Evolutionary conservation across 2,329 filamentous ascomycete species (phyloP).

Genomic region (Scytalidium lignicola): DNA sequence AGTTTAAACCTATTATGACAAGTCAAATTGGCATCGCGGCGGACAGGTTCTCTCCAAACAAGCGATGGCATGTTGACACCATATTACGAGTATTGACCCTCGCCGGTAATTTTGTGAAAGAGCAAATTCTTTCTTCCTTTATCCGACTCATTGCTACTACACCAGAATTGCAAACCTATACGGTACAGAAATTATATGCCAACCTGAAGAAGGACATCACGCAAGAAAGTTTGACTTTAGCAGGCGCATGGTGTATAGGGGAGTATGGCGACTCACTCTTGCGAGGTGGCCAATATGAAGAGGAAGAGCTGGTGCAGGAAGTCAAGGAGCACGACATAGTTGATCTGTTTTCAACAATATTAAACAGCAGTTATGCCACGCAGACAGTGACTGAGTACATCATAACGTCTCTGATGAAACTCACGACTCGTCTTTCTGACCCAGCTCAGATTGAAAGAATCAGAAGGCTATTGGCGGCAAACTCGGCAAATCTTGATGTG

Average conservation of each 20-base stretch:
- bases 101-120: slow-evolving; percentile 94
- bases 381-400: slow-evolving; percentile 95
- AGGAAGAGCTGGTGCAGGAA: slow-evolving; percentile 76
- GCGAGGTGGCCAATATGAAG: slow-evolving; percentile 84
- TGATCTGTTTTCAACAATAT: slow-evolving; percentile 85
- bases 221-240: slow-evolving; percentile 89
- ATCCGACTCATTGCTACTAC: slow-evolving; percentile 93
- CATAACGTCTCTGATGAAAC: slow-evolving; percentile 88
- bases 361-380: slow-evolving; percentile 91
- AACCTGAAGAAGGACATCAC: slow-evolving; percentile 95
- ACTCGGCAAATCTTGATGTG: slow-evolving; percentile 85
- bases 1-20: slow-evolving; percentile 98
- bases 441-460: slow-evolving; percentile 81
- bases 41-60: slow-evolving; percentile 92
- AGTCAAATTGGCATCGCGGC: slow-evolving; percentile 96
- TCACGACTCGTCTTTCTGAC: slow-evolving; percentile 83
- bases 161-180: slow-evolving; percentile 91
- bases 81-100: slow-evolving; percentile 92
- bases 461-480: slow-evolving; percentile 67
- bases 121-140: slow-evolving; percentile 95
- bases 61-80: slow-evolving; percentile 97
- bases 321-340: slow-evolving; percentile 87
- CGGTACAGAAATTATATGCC: slow-evolving; percentile 88
- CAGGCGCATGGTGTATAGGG: slow-evolving; percentile 95
- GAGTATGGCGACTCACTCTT: slow-evolving; percentile 93